Evolutionary conservation across 495 filamentous ascomycete genomes (phyloP).

Genomic region (Tuber umbilicatum): DNA sequence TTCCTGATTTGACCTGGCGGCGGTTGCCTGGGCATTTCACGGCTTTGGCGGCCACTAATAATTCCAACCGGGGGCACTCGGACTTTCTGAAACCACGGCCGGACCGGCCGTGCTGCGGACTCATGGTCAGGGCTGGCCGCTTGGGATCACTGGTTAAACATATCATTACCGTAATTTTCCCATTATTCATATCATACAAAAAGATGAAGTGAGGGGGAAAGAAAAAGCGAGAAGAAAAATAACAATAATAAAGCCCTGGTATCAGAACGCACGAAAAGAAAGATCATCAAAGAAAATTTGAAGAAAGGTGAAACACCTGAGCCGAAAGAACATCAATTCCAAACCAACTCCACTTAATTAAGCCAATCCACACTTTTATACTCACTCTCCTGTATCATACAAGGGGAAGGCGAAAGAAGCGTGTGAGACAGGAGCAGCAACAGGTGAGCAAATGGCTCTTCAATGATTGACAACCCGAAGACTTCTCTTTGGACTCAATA

Average conservation of each 20-base stretch:
- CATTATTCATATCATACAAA: slow-evolving; percentile 8
- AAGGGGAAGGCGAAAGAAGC: slow-evolving; percentile 6
- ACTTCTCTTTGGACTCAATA: slow-evolving; percentile 65
- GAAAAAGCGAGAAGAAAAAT: neutral
- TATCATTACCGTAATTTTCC: neutral
- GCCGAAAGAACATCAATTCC: slow-evolving; percentile 1
- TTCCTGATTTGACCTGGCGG: too few relatives aligned
- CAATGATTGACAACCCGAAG: slow-evolving; percentile 61
- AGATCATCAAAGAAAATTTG: neutral
- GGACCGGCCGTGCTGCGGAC: too few relatives aligned
- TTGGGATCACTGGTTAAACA: too few relatives aligned
- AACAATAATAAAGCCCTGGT: neutral
- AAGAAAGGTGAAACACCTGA: slow-evolving; percentile 3
- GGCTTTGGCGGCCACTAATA: too few relatives aligned
- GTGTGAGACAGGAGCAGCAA: neutral
- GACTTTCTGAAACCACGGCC: too few relatives aligned
- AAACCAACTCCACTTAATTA: neutral
- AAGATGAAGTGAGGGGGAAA: neutral
- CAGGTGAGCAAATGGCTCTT: neutral
- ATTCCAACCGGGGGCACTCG: too few relatives aligned
- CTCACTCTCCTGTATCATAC: neutral
- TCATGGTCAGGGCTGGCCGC: too few relatives aligned
- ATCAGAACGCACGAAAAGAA: neutral
- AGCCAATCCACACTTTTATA: neutral
- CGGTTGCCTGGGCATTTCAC: too few relatives aligned